phyloP scores from a whole-genome alignment of 768 basidiomycete species.

The Strobilomyces echinocephalus region DNA sequence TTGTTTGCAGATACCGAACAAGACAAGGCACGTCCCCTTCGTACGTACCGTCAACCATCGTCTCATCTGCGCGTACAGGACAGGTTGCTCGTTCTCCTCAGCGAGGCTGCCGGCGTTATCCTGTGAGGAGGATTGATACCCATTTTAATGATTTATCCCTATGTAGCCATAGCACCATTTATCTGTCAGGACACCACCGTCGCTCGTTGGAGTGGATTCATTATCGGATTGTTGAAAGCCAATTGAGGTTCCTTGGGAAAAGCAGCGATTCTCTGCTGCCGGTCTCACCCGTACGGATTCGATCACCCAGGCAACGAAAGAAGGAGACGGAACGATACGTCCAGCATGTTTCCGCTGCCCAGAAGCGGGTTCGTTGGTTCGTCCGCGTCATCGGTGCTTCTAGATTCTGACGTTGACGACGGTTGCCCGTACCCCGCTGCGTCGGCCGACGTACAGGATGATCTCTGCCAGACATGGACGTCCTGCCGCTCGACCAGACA shows the following conservation, averaged over 20 bases:
- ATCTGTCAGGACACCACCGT: slow-evolving; percentile 6
- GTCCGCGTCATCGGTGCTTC: no score
- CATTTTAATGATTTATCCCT: slow-evolving; percentile 1
- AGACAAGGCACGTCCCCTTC: slow-evolving; percentile 45
- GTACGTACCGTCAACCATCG: background rate
- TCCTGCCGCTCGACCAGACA: no score
- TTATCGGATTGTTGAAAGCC: background rate
- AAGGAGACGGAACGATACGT: no score
- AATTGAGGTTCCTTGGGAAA: background rate
- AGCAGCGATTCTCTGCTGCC: no score
- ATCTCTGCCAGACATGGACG: no score
- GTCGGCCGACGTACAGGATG: no score
- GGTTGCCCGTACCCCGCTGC: no score
- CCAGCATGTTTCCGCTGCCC: no score
- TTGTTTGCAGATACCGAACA: slow-evolving; percentile 60
- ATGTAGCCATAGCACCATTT: slow-evolving; percentile 19
- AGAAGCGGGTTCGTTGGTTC: no score
- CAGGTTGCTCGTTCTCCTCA: slow-evolving; percentile 25
- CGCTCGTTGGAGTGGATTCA: slow-evolving; percentile 6
- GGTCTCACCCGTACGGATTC: no score
- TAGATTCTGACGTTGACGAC: no score
- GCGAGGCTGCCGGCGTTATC: slow-evolving; percentile 28
- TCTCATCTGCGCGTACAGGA: slow-evolving; percentile 17
- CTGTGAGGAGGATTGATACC: slow-evolving; percentile 17
- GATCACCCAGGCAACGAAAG: no score